Evolutionary conservation across 2,329 filamentous ascomycete species (phyloP).

Genomic region (Aspergillus quadricinctus): DNA sequence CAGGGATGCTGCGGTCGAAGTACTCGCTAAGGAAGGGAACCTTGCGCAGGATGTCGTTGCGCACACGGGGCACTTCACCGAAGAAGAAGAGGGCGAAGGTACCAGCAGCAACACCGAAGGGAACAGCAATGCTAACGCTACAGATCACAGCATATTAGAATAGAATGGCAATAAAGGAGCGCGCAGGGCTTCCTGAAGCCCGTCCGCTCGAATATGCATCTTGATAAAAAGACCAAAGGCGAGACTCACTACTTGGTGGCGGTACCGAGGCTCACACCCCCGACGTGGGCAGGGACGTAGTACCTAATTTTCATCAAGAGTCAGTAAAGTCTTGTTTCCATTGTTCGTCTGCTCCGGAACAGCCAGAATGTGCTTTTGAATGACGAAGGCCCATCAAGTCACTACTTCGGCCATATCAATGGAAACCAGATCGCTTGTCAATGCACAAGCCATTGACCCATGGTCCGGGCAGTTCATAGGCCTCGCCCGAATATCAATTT

Average conservation of each 20-base stretch:
- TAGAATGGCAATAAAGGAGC: not conserved
- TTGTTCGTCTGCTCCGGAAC: not conserved
- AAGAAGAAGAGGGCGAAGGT: conserved; percentile 62
- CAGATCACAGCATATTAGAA: conserved; percentile 15
- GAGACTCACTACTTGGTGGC: conserved; percentile 46
- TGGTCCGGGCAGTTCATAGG: not conserved
- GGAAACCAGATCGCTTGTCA: not conserved
- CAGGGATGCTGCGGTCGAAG: conserved; percentile 54
- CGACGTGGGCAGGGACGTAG: conserved; percentile 45
- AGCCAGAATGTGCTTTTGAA: not conserved
- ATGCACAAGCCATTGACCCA: not conserved
- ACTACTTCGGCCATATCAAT: not conserved
- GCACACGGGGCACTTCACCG: conserved; percentile 59
- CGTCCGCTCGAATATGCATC: not conserved
- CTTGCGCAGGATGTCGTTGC: conserved; percentile 59
- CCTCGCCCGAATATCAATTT: not conserved
- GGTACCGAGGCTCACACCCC: conserved; percentile 45
- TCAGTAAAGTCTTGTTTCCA: conserved; percentile 16
- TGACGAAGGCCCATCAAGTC: not conserved
- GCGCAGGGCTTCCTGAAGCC: not conserved
- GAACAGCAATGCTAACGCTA: conserved; percentile 46
- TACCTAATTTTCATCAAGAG: conserved; percentile 38
- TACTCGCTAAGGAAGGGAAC: conserved; percentile 55
- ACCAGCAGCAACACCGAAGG: conserved; percentile 55
- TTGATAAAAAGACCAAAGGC: not conserved